Conservation (phyloP, 1,284 basidiomycete genomes). For the Sphaerobolus stellatus region DNA sequence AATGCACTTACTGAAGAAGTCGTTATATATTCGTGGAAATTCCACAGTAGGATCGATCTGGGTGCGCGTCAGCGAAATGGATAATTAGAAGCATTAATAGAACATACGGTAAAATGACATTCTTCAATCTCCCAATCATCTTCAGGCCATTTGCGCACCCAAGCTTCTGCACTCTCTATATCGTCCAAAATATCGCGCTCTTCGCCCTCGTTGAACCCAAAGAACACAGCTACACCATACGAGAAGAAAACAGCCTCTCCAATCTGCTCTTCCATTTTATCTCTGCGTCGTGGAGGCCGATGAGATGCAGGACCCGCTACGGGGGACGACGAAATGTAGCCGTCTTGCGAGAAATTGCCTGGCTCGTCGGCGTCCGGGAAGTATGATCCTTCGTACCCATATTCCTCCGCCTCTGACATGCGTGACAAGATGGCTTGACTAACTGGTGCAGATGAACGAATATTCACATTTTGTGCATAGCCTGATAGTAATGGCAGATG, state of each 20-base stretch:
- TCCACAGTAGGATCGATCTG: conserved; percentile 85
- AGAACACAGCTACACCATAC: conserved; percentile 86
- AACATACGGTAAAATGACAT: conserved; percentile 77
- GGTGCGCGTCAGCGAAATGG: background rate
- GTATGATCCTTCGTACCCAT: conserved; percentile 85
- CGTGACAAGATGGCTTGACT: conserved; percentile 58
- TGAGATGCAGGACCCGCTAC: conserved; percentile 34
- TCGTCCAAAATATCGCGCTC: conserved; percentile 83
- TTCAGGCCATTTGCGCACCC: conserved; percentile 60
- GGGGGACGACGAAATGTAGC: conserved; percentile 56
- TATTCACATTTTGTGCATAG: conserved; percentile 81
- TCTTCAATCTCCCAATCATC: conserved; percentile 88
- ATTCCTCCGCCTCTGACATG: conserved; percentile 86
- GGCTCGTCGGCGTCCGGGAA: conserved; percentile 43
- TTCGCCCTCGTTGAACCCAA: conserved; percentile 75
- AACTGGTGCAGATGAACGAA: conserved; percentile 76
- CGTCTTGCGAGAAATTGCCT: conserved; percentile 37
- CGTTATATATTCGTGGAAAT: conserved; percentile 87
- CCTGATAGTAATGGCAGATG: conserved; percentile 89
- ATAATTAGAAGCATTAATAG: background rate
- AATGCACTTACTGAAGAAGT: conserved; percentile 54
- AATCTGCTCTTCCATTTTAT: conserved; percentile 42
- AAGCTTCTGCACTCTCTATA: conserved; percentile 66
- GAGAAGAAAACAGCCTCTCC: conserved; percentile 87
- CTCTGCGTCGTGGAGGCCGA: conserved; percentile 13